Evolutionary conservation across 805 yeast species (phyloP).

Genomic region (Teunomyces barrocoloradensis): DNA sequence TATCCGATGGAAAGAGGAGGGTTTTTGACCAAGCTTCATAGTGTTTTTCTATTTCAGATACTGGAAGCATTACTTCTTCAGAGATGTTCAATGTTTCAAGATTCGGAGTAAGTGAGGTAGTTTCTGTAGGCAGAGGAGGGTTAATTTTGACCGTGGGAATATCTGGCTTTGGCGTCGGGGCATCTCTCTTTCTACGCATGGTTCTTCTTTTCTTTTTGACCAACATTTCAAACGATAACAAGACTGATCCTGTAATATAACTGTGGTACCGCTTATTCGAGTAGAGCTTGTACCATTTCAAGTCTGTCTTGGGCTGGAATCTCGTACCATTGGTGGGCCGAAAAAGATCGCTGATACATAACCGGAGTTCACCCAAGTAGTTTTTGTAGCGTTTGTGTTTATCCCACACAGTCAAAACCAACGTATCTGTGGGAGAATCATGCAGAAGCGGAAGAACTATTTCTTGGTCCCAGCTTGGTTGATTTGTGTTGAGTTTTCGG

Average conservation of each 20-base stretch:
- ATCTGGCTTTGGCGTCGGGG: neutral
- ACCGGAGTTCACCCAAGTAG: constrained; percentile 41
- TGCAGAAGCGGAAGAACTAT: constrained; percentile 29
- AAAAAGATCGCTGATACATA: constrained; percentile 30
- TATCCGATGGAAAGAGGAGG: constrained; percentile 22
- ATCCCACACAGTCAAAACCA: constrained; percentile 40
- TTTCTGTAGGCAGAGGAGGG: neutral
- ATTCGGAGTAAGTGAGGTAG: neutral
- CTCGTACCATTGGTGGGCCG: constrained; percentile 5
- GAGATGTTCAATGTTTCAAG: constrained; percentile 6
- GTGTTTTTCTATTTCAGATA: constrained; percentile 9
- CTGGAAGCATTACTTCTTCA: constrained; percentile 6
- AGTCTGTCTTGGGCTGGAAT: constrained; percentile 19
- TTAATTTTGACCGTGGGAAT: neutral
- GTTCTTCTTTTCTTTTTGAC: constrained; percentile 15
- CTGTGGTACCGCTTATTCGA: constrained; percentile 38
- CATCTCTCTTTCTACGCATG: constrained; percentile 3
- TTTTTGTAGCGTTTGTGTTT: constrained; percentile 33
- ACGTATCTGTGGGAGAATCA: constrained; percentile 27
- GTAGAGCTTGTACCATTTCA: constrained; percentile 46
- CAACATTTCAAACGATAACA: constrained; percentile 40
- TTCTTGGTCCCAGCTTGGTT: constrained; percentile 42
- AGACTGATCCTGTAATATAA: constrained; percentile 49
- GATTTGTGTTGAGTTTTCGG: constrained; percentile 29
- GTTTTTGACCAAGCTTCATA: constrained; percentile 28